Conservation (phyloP, 768 basidiomycete genomes). For the Arthromyces matolae region DNA sequence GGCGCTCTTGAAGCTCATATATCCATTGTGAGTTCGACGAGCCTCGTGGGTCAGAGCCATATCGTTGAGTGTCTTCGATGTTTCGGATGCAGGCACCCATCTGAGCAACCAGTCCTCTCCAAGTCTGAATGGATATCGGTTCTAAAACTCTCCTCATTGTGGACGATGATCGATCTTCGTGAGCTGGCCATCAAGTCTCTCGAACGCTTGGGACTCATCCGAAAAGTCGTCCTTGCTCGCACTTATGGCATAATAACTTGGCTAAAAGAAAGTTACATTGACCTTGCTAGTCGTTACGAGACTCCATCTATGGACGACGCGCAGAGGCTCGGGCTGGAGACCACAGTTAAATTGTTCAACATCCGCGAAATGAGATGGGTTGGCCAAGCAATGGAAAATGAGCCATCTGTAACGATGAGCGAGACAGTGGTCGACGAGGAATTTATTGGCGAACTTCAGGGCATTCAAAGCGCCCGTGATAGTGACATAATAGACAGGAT, state of each 20-base stretch:
- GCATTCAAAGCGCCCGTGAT: neutral
- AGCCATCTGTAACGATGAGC: neutral
- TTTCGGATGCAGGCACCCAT: neutral
- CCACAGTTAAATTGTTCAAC: neutral
- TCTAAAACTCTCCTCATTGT: slow-evolving; percentile 10
- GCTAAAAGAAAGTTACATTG: neutral
- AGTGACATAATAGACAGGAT: slow-evolving; percentile 1
- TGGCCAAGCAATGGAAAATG: neutral
- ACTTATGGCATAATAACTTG: neutral
- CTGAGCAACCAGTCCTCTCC: neutral
- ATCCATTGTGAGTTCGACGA: slow-evolving; percentile 13
- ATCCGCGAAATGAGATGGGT: neutral
- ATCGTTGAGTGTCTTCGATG: neutral
- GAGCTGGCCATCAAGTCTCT: slow-evolving; percentile 2
- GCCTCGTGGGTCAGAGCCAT: too few species aligned
- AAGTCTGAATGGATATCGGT: slow-evolving; percentile 9
- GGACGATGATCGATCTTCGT: slow-evolving; percentile 10
- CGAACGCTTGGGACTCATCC: neutral
- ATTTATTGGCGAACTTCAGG: neutral
- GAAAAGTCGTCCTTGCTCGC: slow-evolving; percentile 3
- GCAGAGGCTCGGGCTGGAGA: slow-evolving; percentile 1
- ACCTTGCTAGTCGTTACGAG: neutral
- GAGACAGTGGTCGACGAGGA: neutral
- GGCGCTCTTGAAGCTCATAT: slow-evolving; percentile 7
- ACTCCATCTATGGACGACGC: slow-evolving; percentile 5